A percentile compares a stretch with the other conserved stretches of the same genome.
These are phyloP conservation scores for Calonectria pauciramosa DNA, from an alignment of 2,329 filamentous ascomycete species.

Conservation along the genomic window DNA sequence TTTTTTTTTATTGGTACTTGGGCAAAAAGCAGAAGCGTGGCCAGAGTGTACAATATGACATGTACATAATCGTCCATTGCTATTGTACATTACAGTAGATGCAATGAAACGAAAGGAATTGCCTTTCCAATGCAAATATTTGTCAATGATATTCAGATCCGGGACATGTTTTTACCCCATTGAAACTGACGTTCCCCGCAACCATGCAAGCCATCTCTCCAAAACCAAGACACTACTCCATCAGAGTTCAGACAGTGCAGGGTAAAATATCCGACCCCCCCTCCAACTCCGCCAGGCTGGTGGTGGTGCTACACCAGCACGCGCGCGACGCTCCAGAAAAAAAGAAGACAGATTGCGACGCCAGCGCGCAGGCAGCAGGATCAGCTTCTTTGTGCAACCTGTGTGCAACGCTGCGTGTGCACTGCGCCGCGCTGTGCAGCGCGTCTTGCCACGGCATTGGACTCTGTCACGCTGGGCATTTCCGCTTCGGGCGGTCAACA, in stretches of 20 bases:
- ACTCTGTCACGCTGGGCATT: slow-evolving; percentile 34
- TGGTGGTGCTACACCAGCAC: background rate
- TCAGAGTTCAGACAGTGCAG: background rate
- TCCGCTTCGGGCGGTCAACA: slow-evolving; percentile 29
- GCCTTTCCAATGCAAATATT: slow-evolving; percentile 21
- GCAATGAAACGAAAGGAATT: slow-evolving; percentile 22
- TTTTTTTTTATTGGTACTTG: slow-evolving; percentile 5
- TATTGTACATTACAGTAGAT: slow-evolving; percentile 38
- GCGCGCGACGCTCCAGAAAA: background rate
- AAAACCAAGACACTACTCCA: background rate
- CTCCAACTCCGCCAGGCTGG: slow-evolving; percentile 1
- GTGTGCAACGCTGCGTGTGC: background rate
- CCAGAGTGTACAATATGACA: background rate
- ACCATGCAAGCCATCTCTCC: slow-evolving; percentile 24
- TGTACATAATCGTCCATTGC: slow-evolving; percentile 22
- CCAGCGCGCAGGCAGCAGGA: background rate
- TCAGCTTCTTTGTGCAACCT: background rate
- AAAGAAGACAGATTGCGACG: background rate
- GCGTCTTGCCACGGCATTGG: slow-evolving; percentile 1
- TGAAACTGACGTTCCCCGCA: slow-evolving; percentile 37
- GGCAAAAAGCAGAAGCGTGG: slow-evolving; percentile 12
- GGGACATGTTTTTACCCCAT: slow-evolving; percentile 37
- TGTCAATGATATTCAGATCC: slow-evolving; percentile 29
- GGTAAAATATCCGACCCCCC: slow-evolving; percentile 17
- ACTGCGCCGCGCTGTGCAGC: slow-evolving; percentile 8